Percentiles rank a stretch among this genome's conserved stretches.
These are phyloP conservation scores for Solanum ossicruentum DNA, from an alignment of 257 asterid species.

Conservation along the genomic window DNA sequence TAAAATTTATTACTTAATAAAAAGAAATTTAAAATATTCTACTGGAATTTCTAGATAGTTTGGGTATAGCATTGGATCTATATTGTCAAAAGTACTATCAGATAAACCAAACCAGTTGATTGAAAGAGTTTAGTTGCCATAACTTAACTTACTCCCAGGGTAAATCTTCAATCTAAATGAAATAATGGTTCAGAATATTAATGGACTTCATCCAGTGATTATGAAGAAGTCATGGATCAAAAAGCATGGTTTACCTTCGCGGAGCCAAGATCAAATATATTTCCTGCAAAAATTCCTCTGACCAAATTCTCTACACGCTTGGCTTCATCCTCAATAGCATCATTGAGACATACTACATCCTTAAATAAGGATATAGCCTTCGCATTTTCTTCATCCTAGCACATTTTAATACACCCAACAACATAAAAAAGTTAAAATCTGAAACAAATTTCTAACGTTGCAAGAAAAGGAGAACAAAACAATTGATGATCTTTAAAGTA, in stretches of 20 bases:
- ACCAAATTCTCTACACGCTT: conserved; percentile 66
- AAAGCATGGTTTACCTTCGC: conserved; percentile 50
- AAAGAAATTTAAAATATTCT: neutral
- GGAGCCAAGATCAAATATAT: conserved; percentile 96
- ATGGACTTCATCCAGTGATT: neutral
- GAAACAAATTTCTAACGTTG: neutral
- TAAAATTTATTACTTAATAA: neutral
- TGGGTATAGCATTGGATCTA: neutral
- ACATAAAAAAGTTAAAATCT: neutral
- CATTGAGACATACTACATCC: conserved; percentile 62
- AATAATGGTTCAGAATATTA: neutral
- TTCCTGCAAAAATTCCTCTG: conserved; percentile 97
- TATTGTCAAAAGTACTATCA: neutral
- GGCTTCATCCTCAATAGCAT: conserved; percentile 58
- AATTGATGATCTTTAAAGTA: neutral
- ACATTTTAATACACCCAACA: neutral
- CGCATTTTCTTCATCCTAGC: conserved; percentile 87
- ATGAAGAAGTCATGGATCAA: neutral
- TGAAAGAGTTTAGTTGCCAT: neutral
- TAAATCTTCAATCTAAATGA: neutral
- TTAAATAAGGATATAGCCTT: conserved; percentile 82
- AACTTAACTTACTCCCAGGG: neutral
- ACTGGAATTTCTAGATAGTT: neutral
- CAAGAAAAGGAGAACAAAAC: neutral
- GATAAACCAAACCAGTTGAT: neutral